These are phyloP conservation scores for Endocarpon pusillum DNA, from an alignment of 495 filamentous ascomycete genomes.

Conservation along the genomic window DNA sequence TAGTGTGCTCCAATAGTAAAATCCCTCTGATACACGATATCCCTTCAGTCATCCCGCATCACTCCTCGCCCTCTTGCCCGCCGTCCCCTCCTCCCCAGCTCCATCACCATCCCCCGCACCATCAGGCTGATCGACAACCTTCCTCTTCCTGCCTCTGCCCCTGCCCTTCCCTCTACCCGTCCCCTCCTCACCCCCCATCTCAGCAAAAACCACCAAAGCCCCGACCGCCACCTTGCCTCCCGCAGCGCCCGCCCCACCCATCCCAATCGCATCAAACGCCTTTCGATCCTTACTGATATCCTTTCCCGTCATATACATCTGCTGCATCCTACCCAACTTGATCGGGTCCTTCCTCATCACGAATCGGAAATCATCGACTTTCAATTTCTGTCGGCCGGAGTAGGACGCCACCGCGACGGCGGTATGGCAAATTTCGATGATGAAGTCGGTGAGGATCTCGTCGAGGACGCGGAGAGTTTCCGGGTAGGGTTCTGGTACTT, in stretches of 20 bases:
- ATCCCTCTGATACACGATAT: too few relatives aligned
- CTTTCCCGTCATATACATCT: slow-evolving; percentile 65
- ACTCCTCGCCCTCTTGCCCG: background rate
- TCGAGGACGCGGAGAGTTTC: slow-evolving; percentile 77
- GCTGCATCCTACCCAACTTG: slow-evolving; percentile 79
- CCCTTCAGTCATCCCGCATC: too few relatives aligned
- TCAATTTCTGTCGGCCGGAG: slow-evolving; percentile 80
- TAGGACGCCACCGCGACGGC: slow-evolving; percentile 68
- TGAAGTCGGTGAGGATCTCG: slow-evolving; percentile 84
- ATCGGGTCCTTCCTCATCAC: slow-evolving; percentile 67
- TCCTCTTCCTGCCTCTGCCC: slow-evolving; percentile 9
- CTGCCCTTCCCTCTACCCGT: background rate
- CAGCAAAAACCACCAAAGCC: slow-evolving; percentile 7
- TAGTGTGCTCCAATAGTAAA: too few relatives aligned
- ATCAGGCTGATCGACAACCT: slow-evolving; percentile 3
- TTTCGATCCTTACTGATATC: slow-evolving; percentile 62
- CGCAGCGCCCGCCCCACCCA: slow-evolving; percentile 1
- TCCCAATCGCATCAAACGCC: slow-evolving; percentile 38
- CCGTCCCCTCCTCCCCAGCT: background rate
- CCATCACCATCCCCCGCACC: background rate
- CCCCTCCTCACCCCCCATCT: slow-evolving; percentile 5
- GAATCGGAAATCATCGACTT: slow-evolving; percentile 94
- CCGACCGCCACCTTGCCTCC: too few relatives aligned
- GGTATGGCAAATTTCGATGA: slow-evolving; percentile 76
- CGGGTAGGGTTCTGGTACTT: slow-evolving; percentile 43